phyloP scores from a whole-genome alignment of 176 grass and related monocot genomes.

The Phragmites australis region DNA sequence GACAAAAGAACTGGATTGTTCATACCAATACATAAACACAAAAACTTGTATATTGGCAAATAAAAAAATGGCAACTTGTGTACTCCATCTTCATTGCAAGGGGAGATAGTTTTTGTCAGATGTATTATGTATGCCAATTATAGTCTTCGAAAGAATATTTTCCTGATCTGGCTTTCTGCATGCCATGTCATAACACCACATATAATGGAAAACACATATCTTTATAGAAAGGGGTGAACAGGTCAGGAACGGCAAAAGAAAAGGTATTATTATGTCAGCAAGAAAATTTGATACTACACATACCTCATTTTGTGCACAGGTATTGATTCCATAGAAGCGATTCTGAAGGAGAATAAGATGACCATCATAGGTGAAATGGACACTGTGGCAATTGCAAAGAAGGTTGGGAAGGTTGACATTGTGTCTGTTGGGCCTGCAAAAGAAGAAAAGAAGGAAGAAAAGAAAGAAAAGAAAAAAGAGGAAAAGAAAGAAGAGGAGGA shows the following conservation, averaged over 20 bases:
- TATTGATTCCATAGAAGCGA: conserved; percentile 85
- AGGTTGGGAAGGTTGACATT: conserved; percentile 85
- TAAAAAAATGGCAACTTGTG: background rate
- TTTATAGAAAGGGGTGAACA: conserved; percentile 9
- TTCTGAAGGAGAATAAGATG: conserved; percentile 94
- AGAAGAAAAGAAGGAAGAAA: conserved; percentile 91
- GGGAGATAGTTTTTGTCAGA: background rate
- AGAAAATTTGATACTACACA: conserved; percentile 33
- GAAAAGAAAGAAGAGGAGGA: conserved; percentile 36
- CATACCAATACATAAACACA: conserved; percentile 2
- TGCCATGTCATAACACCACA: background rate
- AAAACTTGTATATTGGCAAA: background rate
- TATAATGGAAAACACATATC: conserved; percentile 14
- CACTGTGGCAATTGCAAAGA: conserved; percentile 78
- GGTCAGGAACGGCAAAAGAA: background rate
- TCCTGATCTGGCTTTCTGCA: conserved; percentile 7
- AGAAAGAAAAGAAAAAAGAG: conserved; percentile 69
- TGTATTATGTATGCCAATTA: background rate
- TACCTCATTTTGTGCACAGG: conserved; percentile 46
- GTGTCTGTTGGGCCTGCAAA: conserved; percentile 85
- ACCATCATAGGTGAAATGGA: conserved; percentile 90
- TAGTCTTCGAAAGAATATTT: background rate
- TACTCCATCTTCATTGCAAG: background rate
- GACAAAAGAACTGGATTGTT: background rate
- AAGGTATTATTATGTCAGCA: background rate